Percentiles rank a stretch among this genome's conserved stretches.
phyloP scores from a whole-genome alignment of 805 yeast species.

The Alloascoidea hylecoeti region DNA sequence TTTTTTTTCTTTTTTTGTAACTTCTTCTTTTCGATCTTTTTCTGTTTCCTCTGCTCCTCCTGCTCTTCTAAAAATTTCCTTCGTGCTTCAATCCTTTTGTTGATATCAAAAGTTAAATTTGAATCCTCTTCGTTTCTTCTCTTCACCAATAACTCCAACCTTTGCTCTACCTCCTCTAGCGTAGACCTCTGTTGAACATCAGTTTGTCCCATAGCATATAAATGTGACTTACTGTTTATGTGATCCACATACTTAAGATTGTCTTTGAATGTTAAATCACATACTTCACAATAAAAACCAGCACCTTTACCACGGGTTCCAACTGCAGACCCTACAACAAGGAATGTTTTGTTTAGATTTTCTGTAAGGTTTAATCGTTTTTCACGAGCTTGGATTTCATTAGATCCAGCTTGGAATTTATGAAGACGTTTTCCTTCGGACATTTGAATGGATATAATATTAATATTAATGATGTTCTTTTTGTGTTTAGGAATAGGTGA shows the following conservation, averaged over 20 bases:
- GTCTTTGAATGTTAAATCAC: slow-evolving; percentile 74
- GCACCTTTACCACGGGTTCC: slow-evolving; percentile 41
- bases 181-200: slow-evolving; percentile 27
- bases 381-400: slow-evolving; percentile 11
- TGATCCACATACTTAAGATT: slow-evolving; percentile 74
- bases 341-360: slow-evolving; percentile 17
- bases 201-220: slow-evolving; percentile 18
- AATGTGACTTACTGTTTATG: slow-evolving; percentile 57
- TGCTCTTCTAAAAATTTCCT: slow-evolving; percentile 23
- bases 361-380: slow-evolving; percentile 14
- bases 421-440: neutral
- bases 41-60: slow-evolving; percentile 15
- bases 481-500: no score
- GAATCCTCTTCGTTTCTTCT: slow-evolving; percentile 12
- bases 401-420: slow-evolving; percentile 4
- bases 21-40: slow-evolving; percentile 9
- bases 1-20: slow-evolving; percentile 4
- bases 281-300: slow-evolving; percentile 76
- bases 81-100: slow-evolving; percentile 25
- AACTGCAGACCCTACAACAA: slow-evolving; percentile 19
- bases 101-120: slow-evolving; percentile 18
- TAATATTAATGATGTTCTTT: no score
- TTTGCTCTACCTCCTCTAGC: slow-evolving; percentile 29
- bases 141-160: slow-evolving; percentile 21
- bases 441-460: no score